These are phyloP conservation scores for Tephrocybe sp. DNA, from an alignment of 768 basidiomycete genomes.

Conservation along the genomic window DNA sequence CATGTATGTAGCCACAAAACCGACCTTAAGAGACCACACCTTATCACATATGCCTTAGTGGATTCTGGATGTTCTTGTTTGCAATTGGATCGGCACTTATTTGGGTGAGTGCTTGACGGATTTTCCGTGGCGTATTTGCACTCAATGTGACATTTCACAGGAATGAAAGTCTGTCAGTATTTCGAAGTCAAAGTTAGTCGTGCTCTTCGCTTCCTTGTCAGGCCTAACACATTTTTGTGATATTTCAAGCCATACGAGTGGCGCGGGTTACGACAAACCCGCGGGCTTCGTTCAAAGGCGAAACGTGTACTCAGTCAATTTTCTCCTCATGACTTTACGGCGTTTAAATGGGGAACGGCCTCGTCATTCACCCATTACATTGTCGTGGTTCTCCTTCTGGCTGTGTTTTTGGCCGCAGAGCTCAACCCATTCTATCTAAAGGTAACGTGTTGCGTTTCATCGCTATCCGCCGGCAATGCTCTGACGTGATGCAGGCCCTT, in stretches of 20 bases:
- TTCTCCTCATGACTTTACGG: slow-evolving; percentile 85
- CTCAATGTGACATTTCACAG: slow-evolving; percentile 33
- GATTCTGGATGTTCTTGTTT: slow-evolving; percentile 83
- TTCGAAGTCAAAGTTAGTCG: slow-evolving; percentile 77
- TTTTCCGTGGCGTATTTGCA: slow-evolving; percentile 4
- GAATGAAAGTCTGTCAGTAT: slow-evolving; percentile 87
- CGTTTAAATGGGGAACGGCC: slow-evolving; percentile 86
- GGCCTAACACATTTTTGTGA: not conserved
- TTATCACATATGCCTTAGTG: slow-evolving; percentile 47
- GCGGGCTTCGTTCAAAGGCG: slow-evolving; percentile 77
- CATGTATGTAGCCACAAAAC: slow-evolving; percentile 54
- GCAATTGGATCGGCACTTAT: slow-evolving; percentile 88
- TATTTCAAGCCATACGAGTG: slow-evolving; percentile 71
- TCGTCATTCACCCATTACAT: slow-evolving; percentile 72
- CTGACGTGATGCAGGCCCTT: slow-evolving; percentile 35
- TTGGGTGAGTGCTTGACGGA: slow-evolving; percentile 49
- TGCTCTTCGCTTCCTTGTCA: slow-evolving; percentile 6
- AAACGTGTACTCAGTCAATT: slow-evolving; percentile 80
- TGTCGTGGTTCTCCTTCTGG: slow-evolving; percentile 72
- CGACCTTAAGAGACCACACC: slow-evolving; percentile 8
- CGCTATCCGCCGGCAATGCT: slow-evolving; percentile 2
- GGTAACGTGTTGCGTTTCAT: slow-evolving; percentile 36
- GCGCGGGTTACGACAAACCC: slow-evolving; percentile 80
- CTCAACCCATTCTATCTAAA: slow-evolving; percentile 89
- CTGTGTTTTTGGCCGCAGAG: slow-evolving; percentile 81